Conservation (phyloP, 164 flowering plant species). For the Magnolia kwangsiensis region DNA sequence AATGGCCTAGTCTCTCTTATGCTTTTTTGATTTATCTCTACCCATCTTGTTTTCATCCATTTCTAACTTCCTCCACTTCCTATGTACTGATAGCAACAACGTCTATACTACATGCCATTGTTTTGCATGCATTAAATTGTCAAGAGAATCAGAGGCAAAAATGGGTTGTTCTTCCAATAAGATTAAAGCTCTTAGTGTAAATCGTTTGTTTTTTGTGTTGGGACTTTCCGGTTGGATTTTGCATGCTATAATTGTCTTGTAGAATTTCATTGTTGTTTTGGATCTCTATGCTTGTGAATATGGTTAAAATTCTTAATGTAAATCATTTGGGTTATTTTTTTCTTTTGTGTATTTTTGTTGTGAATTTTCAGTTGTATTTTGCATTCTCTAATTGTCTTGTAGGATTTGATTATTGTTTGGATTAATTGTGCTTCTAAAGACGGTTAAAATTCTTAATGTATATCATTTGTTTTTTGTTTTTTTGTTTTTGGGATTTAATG, state of each 20-base stretch:
- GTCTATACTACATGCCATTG: background rate
- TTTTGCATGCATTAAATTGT: too few species aligned
- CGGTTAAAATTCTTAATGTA: background rate
- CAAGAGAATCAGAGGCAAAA: too few species aligned
- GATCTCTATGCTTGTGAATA: background rate
- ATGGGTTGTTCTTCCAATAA: background rate
- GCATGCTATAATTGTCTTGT: background rate
- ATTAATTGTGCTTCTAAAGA: background rate
- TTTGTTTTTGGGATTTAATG: background rate
- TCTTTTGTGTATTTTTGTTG: too few species aligned
- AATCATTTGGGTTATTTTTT: too few species aligned
- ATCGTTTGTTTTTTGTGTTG: background rate
- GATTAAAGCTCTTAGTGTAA: background rate
- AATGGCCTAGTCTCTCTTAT: background rate
- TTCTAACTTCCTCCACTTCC: too few species aligned
- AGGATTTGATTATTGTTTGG: background rate
- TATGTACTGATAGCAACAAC: too few species aligned
- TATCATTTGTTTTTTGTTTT: background rate
- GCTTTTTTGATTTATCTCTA: background rate
- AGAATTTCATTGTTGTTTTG: background rate
- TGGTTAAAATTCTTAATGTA: background rate
- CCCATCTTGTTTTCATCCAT: background rate
- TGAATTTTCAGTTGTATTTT: background rate
- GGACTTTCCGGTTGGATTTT: background rate
- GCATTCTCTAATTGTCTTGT: background rate